Evolutionary conservation across 2,329 filamentous ascomycete species (phyloP).

Genomic region (Didymosphaeria variabile): DNA sequence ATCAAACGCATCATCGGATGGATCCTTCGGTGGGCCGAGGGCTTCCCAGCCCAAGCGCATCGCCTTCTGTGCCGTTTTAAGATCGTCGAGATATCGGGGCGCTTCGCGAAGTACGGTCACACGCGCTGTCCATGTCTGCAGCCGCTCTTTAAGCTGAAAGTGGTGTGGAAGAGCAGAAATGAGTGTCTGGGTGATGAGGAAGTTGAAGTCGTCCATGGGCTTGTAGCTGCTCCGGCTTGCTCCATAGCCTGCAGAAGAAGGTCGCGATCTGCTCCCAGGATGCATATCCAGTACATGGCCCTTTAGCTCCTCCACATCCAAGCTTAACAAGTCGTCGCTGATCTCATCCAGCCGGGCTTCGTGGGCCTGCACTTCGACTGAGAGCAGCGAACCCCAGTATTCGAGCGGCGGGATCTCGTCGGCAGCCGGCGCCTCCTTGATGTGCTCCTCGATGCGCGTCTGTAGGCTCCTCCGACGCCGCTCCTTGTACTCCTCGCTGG

Average conservation of each 20-base stretch:
- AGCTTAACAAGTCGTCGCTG: conserved; percentile 69
- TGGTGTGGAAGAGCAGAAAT: conserved; percentile 87
- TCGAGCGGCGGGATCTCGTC: conserved; percentile 42
- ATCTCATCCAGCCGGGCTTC: conserved; percentile 80
- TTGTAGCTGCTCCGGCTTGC: conserved; percentile 61
- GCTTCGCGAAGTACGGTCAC: conserved; percentile 78
- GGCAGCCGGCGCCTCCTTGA: conserved; percentile 34
- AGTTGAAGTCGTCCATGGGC: conserved; percentile 87
- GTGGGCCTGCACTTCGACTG: conserved; percentile 70
- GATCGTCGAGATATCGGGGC: conserved; percentile 71
- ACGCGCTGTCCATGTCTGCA: conserved; percentile 81
- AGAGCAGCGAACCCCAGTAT: conserved; percentile 77
- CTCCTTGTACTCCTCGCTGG: conserved; percentile 40
- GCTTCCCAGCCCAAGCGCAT: conserved; percentile 73
- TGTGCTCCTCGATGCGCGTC: conserved; percentile 42
- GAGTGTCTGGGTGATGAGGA: conserved; percentile 88
- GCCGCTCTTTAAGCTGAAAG: conserved; percentile 74
- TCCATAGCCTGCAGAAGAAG: conserved; percentile 52
- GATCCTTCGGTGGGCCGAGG: conserved; percentile 55
- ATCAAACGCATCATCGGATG: conserved; percentile 43
- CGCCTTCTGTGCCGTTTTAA: conserved; percentile 71
- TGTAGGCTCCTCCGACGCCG: conserved; percentile 43
- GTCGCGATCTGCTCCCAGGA: conserved; percentile 59
- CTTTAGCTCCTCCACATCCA: conserved; percentile 89
- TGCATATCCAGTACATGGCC: conserved; percentile 84